Conservation (phyloP, 2,329 filamentous ascomycete species). For the Aschersonia sp. region DNA sequence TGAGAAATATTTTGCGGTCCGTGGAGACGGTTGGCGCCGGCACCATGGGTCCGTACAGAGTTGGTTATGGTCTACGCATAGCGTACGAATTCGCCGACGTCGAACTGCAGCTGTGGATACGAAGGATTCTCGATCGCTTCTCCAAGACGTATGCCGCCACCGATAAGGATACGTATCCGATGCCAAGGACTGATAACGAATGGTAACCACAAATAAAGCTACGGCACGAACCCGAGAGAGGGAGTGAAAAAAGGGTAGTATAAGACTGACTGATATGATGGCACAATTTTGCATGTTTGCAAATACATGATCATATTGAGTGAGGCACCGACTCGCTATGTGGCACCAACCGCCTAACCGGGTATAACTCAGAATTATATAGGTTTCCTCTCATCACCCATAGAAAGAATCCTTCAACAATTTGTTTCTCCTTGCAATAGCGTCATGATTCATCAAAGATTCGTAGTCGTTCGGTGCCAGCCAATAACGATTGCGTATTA, state of each 20-base stretch:
- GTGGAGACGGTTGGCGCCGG: too few relatives aligned
- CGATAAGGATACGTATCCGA: constrained; percentile 13
- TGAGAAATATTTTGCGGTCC: too few relatives aligned
- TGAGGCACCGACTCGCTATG: too few relatives aligned
- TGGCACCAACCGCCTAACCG: too few relatives aligned
- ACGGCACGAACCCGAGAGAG: too few relatives aligned
- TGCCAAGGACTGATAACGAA: constrained; percentile 9
- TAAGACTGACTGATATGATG: not conserved
- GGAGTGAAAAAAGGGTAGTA: not conserved
- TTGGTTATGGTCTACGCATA: too few relatives aligned
- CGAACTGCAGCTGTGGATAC: constrained; percentile 10
- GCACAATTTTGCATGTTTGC: not conserved
- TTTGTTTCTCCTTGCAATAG: not conserved
- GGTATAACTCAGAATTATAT: too few relatives aligned
- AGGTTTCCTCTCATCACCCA: too few relatives aligned
- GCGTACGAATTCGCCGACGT: too few relatives aligned
- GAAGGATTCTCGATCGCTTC: constrained; percentile 14
- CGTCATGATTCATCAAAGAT: not conserved
- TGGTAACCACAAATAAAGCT: not conserved
- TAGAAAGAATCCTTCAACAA: not conserved
- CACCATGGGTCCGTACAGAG: too few relatives aligned
- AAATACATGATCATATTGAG: not conserved
- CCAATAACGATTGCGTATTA: constrained; percentile 9
- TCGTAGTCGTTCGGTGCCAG: constrained; percentile 11
- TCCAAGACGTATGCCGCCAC: constrained; percentile 19